Base-by-base conservation (phyloP, 2,329 filamentous ascomycete genomes). In the Endocalyx cinctus region DNA sequence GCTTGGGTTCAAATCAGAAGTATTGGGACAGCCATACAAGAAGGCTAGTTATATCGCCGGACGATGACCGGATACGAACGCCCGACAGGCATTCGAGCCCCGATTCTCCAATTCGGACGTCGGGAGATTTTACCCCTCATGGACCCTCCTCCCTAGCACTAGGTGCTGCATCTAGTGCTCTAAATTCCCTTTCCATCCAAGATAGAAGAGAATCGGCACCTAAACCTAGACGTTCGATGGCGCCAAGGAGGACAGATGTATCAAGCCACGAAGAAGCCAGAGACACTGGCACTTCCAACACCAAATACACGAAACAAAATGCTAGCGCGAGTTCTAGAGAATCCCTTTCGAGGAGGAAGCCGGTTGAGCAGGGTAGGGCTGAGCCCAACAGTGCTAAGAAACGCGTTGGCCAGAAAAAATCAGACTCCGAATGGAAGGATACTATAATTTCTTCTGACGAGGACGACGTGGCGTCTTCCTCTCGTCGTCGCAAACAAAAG, bases 11-110 rank as follows among this genome's bases (percentile, higher is more conserved):
- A n/a, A 53, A 55, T 4, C 53, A 52, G 17, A 46, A 60, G 14
- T 64, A 69, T 30, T 77, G 73, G 73, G 72, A 78, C 40, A 74
- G 67, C 33, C 67, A 76, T 43, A 69, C 72, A 1, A 62, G 72
- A 39, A 65, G 72, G 39, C 58, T 77, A 2, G 63, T 77, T 3
- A 48, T 54, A 14, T 54, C 62, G 30, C 56, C 62, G 27, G 59
- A 63, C 20, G 45, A 50, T 18, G 57, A 62, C 29, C 35, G 38
- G 13, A 36, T 41, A 32, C 27, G 44, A 4, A 48, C 57, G 20
- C 51, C 47, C 17, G 58, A 52, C 35, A 41, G 43, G 10, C 55
- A 33, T 34, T 42, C 42, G 10, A 52, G 59, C 10, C 38, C 45
- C 5, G 42, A 60, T 20, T 47, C 48, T 26, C 47, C 54, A 8